These are phyloP conservation scores for Malus sieversii DNA, from an alignment of 306 rosid species.

Conservation along the genomic window DNA sequence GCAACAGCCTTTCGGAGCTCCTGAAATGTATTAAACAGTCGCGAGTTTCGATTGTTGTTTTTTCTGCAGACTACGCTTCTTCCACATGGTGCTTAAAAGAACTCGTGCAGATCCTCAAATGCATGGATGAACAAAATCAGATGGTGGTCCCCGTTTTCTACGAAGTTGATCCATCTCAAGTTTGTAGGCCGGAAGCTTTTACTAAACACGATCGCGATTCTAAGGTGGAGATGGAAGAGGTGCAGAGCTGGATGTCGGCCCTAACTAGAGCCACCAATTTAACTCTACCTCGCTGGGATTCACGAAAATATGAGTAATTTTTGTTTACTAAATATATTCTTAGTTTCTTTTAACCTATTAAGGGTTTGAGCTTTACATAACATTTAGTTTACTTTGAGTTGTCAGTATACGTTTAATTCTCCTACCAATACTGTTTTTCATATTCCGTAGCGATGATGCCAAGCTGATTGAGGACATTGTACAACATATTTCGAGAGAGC, in stretches of 20 bases:
- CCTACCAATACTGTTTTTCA: no score
- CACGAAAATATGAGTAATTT: no score
- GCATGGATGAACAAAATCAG: background rate
- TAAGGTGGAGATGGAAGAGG: background rate
- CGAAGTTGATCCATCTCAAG: background rate
- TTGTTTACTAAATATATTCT: no score
- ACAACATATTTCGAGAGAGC: no score
- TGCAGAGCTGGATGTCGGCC: background rate
- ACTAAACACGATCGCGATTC: background rate
- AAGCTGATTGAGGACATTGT: no score
- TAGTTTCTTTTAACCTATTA: no score
- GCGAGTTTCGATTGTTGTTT: background rate
- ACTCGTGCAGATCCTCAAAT: background rate
- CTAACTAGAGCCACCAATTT: accelerated
- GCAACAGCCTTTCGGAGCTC: background rate
- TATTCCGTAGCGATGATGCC: no score
- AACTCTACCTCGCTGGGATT: no score
- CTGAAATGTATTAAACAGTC: background rate
- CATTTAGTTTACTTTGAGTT: no score
- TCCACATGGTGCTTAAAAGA: slow-evolving; percentile 1
- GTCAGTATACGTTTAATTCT: no score
- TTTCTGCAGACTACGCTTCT: background rate
- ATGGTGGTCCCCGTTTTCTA: background rate
- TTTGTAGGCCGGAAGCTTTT: background rate
- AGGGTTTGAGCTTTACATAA: no score